Percentiles rank a stretch among this genome's conserved stretches.
phyloP scores from a whole-genome alignment of 1,284 basidiomycete genomes.

The Sphagnurus paluster region DNA sequence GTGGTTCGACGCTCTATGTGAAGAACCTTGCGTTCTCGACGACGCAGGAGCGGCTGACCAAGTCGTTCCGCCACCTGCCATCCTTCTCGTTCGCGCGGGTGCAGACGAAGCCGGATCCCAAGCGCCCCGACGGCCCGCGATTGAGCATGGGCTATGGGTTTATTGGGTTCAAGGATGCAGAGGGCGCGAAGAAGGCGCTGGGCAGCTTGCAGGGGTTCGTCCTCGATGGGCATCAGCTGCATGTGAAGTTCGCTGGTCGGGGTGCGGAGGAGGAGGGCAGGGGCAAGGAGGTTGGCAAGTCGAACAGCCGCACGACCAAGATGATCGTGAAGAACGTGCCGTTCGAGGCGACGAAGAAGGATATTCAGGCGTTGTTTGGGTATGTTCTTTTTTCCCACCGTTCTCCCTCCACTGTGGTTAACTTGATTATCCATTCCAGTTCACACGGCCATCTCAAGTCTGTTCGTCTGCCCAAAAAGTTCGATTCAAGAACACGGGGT shows the following conservation, averaged over 20 bases:
- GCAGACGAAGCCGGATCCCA: slow-evolving; percentile 90
- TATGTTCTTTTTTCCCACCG: slow-evolving; percentile 35
- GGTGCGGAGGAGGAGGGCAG: slow-evolving; percentile 68
- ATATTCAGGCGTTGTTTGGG: slow-evolving; percentile 87
- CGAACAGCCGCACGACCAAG: slow-evolving; percentile 73
- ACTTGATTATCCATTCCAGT: too few relatives aligned
- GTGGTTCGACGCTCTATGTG: slow-evolving; percentile 88
- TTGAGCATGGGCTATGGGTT: slow-evolving; percentile 98
- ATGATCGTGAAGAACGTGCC: slow-evolving; percentile 97
- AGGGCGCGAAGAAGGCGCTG: slow-evolving; percentile 77
- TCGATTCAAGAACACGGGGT: slow-evolving; percentile 83
- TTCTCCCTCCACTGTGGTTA: slow-evolving; percentile 6
- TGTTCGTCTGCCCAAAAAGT: slow-evolving; percentile 85
- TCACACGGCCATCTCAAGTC: slow-evolving; percentile 92
- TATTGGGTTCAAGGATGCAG: slow-evolving; percentile 82
- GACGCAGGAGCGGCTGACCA: slow-evolving; percentile 72
- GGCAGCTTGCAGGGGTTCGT: slow-evolving; percentile 81
- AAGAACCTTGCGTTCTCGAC: slow-evolving; percentile 94
- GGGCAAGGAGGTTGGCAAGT: slow-evolving; percentile 40
- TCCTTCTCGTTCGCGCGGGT: slow-evolving; percentile 89
- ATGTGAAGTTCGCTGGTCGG: slow-evolving; percentile 86
- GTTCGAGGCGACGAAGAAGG: slow-evolving; percentile 94
- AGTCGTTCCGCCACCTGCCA: slow-evolving; percentile 76
- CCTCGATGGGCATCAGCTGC: slow-evolving; percentile 86
- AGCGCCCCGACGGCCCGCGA: slow-evolving; percentile 51